Conservation (phyloP, 305 asterid genomes). For the Fraxinus greggii region DNA sequence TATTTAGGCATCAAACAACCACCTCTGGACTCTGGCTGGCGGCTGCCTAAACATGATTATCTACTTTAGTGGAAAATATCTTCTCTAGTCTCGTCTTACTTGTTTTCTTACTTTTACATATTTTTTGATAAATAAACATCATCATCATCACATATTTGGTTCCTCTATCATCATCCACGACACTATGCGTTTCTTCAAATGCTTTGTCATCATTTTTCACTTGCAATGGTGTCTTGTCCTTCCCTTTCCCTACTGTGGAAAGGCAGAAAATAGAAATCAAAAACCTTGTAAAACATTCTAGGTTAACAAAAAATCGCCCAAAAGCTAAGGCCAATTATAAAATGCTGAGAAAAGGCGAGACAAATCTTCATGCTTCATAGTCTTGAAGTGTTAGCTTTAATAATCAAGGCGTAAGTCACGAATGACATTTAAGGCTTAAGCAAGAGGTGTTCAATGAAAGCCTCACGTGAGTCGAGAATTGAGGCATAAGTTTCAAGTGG, state of each 20-base stretch:
- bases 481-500: background rate
- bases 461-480: background rate
- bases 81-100: background rate
- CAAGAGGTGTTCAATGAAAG: background rate
- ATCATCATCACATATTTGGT: background rate
- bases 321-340: background rate
- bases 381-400: background rate
- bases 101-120: background rate
- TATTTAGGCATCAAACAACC: background rate
- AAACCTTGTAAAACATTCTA: background rate
- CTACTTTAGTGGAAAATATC: background rate
- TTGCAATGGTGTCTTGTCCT: background rate
- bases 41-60: background rate
- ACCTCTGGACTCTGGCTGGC: background rate
- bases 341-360: background rate
- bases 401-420: background rate
- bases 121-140: background rate
- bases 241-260: background rate
- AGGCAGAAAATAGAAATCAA: background rate
- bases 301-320: background rate
- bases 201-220: background rate
- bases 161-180: background rate
- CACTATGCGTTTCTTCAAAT: background rate
- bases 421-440: background rate
- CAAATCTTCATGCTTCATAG: background rate